Evolutionary conservation across 495 filamentous ascomycete genomes (phyloP), one percentile per base, ranked within the genome.

Genomic region (Usnea hakonensis): DNA sequence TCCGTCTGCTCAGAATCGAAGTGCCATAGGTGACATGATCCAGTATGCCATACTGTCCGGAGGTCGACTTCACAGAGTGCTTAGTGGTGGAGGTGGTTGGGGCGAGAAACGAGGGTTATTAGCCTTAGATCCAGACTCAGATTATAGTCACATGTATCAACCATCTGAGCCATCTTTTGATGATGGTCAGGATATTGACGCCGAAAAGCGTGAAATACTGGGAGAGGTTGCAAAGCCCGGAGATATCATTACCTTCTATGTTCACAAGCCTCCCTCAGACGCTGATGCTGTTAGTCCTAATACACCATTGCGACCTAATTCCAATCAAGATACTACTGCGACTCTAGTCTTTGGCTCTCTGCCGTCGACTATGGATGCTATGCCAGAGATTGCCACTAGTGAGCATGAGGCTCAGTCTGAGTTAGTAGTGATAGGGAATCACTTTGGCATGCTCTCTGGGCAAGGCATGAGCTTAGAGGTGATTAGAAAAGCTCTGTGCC

Each of bases 41-140:
- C 38, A 57, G 38, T 48, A 38, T 36, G 60, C 60, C 3, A 37
- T 62, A 13, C 54, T 62, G 13, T 56, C 64, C 9, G 84, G 85
- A 19, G 78, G 80, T 57, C 83, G 77, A 61, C 62, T 89, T 19
- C 82, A 85, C 65, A 86, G 79, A 68, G 83, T 90, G 44, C 83
- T 94, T 60, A 94, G 90, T 70, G 91, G 91, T 26, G 91, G 91
- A 64, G 91, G 91, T 57, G 91, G 91, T 52, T 96, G 91, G 91
- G 91, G 91, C 7, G 76, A 83, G 64, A 96, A 95, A 71, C 83
- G 86, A 60, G 91, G 91, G 6, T 78, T 96, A 16, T 75, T 96
- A 8, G 91, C 90, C 10, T 76, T 96, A 0, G 90, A 95, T 69
- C 90, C 90, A 23, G 82, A 90, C 32, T 65, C 30, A 19, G 16